These are phyloP conservation scores for Colletotrichum cuscutae DNA, from an alignment of 2,329 filamentous ascomycete genomes.

Conservation along the genomic window DNA sequence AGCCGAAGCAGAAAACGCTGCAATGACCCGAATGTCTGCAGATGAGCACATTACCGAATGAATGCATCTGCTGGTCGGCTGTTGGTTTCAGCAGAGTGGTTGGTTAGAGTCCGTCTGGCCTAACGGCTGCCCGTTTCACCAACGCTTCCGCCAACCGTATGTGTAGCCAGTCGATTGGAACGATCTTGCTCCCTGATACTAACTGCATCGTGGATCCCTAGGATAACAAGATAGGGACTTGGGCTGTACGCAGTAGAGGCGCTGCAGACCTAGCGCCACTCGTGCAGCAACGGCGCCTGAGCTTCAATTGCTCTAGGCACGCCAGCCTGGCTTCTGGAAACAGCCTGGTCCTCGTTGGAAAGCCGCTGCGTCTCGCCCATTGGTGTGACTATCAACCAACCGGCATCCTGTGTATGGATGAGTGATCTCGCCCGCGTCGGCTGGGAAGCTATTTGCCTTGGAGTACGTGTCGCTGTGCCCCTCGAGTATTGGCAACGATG, in stretches of 20 bases:
- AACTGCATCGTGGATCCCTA: background rate
- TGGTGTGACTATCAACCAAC: background rate
- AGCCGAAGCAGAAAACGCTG: background rate
- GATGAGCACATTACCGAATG: background rate
- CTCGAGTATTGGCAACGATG: background rate
- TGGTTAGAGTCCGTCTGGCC: background rate
- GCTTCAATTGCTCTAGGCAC: background rate
- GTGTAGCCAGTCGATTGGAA: background rate
- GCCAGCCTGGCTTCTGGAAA: conserved; percentile 24
- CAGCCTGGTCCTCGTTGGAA: conserved; percentile 6
- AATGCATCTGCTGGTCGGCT: background rate
- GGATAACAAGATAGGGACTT: background rate
- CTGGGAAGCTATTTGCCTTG: background rate
- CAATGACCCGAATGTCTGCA: background rate
- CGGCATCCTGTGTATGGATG: background rate
- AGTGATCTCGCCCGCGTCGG: background rate
- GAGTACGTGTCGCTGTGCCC: background rate
- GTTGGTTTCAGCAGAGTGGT: too few species aligned
- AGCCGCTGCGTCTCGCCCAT: background rate
- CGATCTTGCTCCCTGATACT: background rate
- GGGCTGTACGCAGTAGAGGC: background rate
- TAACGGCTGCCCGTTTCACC: background rate
- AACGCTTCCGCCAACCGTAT: background rate
- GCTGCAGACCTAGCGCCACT: conserved; percentile 21
- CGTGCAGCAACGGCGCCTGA: conserved; percentile 23